Evolutionary conservation across 371 early-diverging fungal species (phyloP), one percentile per base, ranked within the genome.

Genomic region (Paraphysoderma sedebokerense): DNA sequence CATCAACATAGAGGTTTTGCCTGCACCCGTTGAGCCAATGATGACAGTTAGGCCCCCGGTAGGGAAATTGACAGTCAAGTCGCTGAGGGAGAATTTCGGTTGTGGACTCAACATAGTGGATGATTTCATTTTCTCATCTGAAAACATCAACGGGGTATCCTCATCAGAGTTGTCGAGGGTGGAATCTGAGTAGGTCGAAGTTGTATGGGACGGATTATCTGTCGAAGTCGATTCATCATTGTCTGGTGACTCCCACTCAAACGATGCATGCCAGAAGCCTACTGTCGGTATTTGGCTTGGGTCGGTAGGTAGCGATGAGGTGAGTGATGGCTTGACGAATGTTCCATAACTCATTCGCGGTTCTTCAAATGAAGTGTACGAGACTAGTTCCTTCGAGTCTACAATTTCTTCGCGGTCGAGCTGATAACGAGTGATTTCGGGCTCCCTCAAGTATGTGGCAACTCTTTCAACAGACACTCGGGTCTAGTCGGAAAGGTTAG

Each of bases 21-120:
- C 89, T 11, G 80, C 71, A 0, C 90, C 88, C 28, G 79, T 78
- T 5, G 76, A 65, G 4, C 89, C 87, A 51, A 83, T 74, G 15
- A 86, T 64, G 29, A 85, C 75, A 7, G 82, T 79, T 24, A 90
- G 65, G 37, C 74, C 66, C 32, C 67, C 68, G 15, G 68, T 54
- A 8, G 73, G 74, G 48, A 88, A 80, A 1, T 55, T 46, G 8
- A 78, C 55, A 30, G 66, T 67, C 4, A 84, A 39, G 26, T 68
- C 54, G 38, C 74, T 70, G 46, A 87, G 67, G 5, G 56, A 47
- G 20, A 71, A 63, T 17, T 28, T n/a, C 24, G 11, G 42, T 6
- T 9, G 41, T 28, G 26, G 28, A 27, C 28, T 22, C 15, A 12
- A 30, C 41, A 9, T 3, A 13, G 13, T 3, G 3, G 13, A 27